These are phyloP conservation scores for Rhodotorula sp. DNA, from an alignment of 1,284 basidiomycete species.

Conservation along the genomic window DNA sequence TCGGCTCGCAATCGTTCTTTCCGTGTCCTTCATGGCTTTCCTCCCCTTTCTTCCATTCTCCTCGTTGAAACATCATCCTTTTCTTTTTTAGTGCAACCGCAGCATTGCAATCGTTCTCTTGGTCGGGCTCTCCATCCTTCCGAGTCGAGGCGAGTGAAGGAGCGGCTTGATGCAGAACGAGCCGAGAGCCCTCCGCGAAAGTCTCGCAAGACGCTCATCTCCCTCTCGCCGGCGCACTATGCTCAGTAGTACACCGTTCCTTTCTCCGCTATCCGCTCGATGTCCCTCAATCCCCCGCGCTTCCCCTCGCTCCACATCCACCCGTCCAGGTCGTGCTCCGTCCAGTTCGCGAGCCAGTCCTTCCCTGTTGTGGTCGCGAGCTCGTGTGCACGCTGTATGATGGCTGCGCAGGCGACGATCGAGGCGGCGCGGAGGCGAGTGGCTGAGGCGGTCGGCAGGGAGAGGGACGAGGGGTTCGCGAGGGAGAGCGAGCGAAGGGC, in stretches of 20 bases:
- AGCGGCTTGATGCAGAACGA: too few relatives aligned
- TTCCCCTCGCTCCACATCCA: constrained; percentile 20
- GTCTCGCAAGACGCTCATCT: too few relatives aligned
- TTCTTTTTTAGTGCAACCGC: background rate
- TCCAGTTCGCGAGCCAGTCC: constrained; percentile 39
- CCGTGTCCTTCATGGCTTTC: background rate
- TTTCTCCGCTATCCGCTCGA: constrained; percentile 4
- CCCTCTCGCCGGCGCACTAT: too few relatives aligned
- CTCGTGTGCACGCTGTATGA: constrained; percentile 59
- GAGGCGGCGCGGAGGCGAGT: constrained; percentile 76
- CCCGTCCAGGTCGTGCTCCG: constrained; percentile 20
- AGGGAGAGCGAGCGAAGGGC: background rate
- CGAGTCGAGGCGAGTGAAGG: background rate
- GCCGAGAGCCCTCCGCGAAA: too few relatives aligned
- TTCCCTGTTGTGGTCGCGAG: constrained; percentile 43
- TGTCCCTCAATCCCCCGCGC: background rate
- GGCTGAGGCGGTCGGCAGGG: constrained; percentile 47
- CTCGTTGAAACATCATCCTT: too few relatives aligned
- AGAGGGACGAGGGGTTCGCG: background rate
- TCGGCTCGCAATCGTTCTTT: background rate
- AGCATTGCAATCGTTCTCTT: background rate
- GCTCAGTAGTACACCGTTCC: constrained; percentile 34
- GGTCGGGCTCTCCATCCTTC: too few relatives aligned
- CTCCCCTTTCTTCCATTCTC: background rate
- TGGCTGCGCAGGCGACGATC: constrained; percentile 69